These are phyloP conservation scores for Planoprotostelium fungivorum DNA, from an alignment of 78 protist species.

Conservation along the genomic window DNA sequence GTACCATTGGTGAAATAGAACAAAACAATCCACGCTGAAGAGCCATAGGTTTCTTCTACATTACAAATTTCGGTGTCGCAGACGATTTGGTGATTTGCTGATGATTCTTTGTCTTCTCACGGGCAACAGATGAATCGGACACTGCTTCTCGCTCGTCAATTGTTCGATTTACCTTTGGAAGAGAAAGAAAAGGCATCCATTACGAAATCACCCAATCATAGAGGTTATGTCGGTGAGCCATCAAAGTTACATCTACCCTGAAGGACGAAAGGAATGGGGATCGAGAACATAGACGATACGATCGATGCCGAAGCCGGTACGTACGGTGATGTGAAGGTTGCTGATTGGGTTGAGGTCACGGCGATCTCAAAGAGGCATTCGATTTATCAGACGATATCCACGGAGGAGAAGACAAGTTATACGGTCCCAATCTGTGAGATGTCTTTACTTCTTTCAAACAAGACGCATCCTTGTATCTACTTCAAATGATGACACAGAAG, in stretches of 20 bases:
- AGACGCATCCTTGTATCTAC: neutral
- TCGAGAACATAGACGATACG: neutral
- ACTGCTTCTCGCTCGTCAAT: neutral
- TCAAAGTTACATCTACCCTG: no score
- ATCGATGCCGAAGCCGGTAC: neutral
- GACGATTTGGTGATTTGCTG: neutral
- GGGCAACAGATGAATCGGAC: neutral
- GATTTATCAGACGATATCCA: neutral
- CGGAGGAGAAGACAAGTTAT: neutral
- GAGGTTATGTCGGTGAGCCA: slow-evolving; percentile 2
- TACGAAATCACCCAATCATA: neutral
- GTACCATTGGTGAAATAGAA: neutral
- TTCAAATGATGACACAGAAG: neutral
- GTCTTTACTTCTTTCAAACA: no score
- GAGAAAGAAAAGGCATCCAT: neutral
- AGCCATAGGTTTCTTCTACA: neutral
- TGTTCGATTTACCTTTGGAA: neutral
- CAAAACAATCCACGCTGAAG: neutral
- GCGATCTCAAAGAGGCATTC: neutral
- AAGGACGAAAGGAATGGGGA: no score
- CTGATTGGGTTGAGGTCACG: neutral
- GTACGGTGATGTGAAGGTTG: neutral
- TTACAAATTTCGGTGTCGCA: neutral
- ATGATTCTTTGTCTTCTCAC: neutral
- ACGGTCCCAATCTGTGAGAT: neutral